Conservation (phyloP, 306 rosid species). For the Cucumis hystrix region DNA sequence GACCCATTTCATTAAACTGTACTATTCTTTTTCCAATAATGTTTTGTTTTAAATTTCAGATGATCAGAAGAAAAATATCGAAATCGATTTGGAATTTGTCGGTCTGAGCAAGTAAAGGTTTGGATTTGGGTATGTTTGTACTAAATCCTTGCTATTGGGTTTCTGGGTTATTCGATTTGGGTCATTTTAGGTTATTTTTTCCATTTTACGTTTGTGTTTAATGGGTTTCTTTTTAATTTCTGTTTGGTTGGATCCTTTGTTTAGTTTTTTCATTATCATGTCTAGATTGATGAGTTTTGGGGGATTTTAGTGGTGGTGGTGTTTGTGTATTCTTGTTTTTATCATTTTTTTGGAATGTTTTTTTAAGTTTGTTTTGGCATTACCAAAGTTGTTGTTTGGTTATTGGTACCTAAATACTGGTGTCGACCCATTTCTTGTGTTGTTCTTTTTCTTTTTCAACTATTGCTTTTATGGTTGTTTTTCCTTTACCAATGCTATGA, state of each 20-base stretch:
- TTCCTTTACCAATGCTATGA: background rate
- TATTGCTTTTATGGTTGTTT: background rate
- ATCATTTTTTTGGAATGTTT: background rate
- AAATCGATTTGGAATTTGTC: background rate
- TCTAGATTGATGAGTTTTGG: background rate
- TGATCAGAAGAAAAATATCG: background rate
- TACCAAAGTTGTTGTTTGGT: background rate
- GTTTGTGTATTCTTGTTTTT: background rate
- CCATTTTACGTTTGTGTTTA: background rate
- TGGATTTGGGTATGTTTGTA: background rate
- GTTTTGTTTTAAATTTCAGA: background rate
- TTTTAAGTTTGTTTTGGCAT: background rate
- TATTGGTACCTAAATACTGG: background rate
- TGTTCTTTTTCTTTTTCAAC: background rate
- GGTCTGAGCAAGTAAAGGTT: background rate
- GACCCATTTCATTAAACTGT: background rate
- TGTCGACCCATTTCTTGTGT: background rate
- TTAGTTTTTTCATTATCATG: background rate
- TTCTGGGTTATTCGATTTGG: conserved; percentile 1
- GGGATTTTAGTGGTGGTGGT: background rate
- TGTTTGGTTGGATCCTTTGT: background rate
- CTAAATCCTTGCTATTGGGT: background rate
- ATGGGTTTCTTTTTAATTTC: background rate
- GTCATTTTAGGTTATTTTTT: conserved; percentile 3
- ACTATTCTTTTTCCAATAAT: background rate